These are phyloP conservation scores for Auricularia sp. DNA, from an alignment of 768 basidiomycete species.

Conservation along the genomic window DNA sequence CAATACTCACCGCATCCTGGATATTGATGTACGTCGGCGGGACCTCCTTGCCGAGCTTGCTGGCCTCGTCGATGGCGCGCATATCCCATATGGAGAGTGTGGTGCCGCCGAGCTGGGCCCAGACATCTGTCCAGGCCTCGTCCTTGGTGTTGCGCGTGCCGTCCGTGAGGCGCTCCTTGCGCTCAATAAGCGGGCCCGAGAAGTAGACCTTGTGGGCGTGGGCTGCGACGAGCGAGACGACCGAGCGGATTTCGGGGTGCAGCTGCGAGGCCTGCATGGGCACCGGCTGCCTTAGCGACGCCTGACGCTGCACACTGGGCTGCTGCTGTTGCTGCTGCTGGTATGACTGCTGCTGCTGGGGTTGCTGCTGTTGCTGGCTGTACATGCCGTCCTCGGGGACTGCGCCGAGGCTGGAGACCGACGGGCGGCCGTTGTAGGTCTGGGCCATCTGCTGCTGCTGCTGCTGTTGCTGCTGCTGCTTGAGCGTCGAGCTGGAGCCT, in stretches of 20 bases:
- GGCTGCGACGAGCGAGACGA: slow-evolving; percentile 61
- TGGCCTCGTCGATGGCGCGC: slow-evolving; percentile 78
- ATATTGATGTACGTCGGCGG: slow-evolving; percentile 82
- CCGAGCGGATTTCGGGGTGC: slow-evolving; percentile 75
- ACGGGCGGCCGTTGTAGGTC: neutral
- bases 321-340: neutral
- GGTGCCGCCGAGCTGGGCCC: slow-evolving; percentile 84
- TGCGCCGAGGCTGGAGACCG: neutral
- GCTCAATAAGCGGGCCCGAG: slow-evolving; percentile 71
- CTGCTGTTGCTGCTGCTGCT: slow-evolving; percentile 2
- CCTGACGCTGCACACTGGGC: neutral
- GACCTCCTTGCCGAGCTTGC: slow-evolving; percentile 66
- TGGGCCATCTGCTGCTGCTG: slow-evolving; percentile 6
- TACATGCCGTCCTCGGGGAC: slow-evolving; percentile 1
- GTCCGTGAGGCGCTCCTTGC: slow-evolving; percentile 68
- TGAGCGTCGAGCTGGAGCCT: neutral
- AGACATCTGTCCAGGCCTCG: slow-evolving; percentile 75
- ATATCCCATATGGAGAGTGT: slow-evolving; percentile 90
- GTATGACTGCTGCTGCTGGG: neutral
- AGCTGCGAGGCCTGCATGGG: slow-evolving; percentile 16
- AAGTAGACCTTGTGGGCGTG: slow-evolving; percentile 83
- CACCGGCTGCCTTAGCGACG: neutral
- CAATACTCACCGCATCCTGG: slow-evolving; percentile 68
- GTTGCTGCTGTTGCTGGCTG: neutral
- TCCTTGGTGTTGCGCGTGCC: slow-evolving; percentile 61